These are phyloP conservation scores for Candida methanosorbosa DNA, from an alignment of 805 yeast genomes.

Conservation along the genomic window DNA sequence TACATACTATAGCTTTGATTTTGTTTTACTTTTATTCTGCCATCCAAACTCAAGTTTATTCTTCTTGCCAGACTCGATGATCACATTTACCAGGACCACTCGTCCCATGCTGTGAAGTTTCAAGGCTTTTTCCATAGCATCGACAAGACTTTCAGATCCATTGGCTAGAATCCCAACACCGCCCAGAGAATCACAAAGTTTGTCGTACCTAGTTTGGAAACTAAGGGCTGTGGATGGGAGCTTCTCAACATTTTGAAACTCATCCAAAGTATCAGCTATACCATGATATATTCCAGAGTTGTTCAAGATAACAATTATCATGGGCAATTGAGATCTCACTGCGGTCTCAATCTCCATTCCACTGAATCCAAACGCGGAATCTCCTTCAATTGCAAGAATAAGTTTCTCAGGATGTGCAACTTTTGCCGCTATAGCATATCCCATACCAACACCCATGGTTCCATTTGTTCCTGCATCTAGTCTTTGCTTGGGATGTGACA, in stretches of 20 bases:
- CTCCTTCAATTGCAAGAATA: conserved; percentile 61
- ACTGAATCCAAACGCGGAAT: conserved; percentile 71
- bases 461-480: conserved; percentile 73
- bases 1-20: conserved; percentile 1
- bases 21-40: conserved; percentile 41
- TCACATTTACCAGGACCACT: conserved; percentile 48
- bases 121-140: conserved; percentile 20
- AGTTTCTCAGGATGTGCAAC: conserved; percentile 30
- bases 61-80: conserved; percentile 51
- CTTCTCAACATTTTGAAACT: conserved; percentile 6
- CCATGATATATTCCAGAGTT: conserved; percentile 72
- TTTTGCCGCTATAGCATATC: conserved; percentile 61
- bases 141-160: conserved; percentile 30
- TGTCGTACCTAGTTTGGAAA: conserved; percentile 47
- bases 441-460: conserved; percentile 70
- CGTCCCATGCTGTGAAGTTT: too few species aligned
- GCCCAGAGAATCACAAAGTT: conserved; percentile 47
- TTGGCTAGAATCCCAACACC: conserved; percentile 41
- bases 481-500: conserved; percentile 41
- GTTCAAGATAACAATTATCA: conserved; percentile 58
- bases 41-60: conserved; percentile 56
- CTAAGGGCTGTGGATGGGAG: conserved; percentile 56
- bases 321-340: conserved; percentile 42
- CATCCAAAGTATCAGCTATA: conserved; percentile 20
- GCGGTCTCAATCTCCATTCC: conserved; percentile 70